These are phyloP conservation scores for Penicillium waksmanii DNA, from an alignment of 495 filamentous ascomycete genomes.

Conservation along the genomic window DNA sequence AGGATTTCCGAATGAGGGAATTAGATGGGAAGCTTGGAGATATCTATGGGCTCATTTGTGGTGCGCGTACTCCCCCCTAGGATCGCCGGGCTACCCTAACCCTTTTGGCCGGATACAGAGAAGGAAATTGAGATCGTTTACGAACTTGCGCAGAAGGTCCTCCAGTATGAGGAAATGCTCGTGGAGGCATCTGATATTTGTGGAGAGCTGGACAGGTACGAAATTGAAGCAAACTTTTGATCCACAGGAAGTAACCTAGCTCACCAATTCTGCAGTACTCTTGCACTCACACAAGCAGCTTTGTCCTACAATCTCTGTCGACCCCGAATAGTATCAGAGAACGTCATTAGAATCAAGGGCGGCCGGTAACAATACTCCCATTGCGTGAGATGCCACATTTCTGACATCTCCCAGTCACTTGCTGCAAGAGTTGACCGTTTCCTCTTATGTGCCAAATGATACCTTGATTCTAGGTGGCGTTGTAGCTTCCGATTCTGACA, in stretches of 20 bases:
- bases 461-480: constrained; percentile 68
- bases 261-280: constrained; percentile 55
- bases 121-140: constrained; percentile 90
- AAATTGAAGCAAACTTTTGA: neutral
- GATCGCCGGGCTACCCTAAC: neutral
- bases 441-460: constrained; percentile 86
- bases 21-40: constrained; percentile 85
- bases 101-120: constrained; percentile 52
- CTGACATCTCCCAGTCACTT: constrained; percentile 62
- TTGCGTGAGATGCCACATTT: neutral
- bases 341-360: constrained; percentile 74
- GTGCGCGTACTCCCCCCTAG: constrained; percentile 46
- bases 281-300: constrained; percentile 81
- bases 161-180: constrained; percentile 71
- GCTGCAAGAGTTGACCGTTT: constrained; percentile 84
- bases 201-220: constrained; percentile 80
- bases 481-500: neutral
- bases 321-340: constrained; percentile 71
- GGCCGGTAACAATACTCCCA: constrained; percentile 61
- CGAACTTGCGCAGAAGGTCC: constrained; percentile 70
- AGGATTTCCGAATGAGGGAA: constrained; percentile 80
- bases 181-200: constrained; percentile 71
- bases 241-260: neutral
- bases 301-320: constrained; percentile 70
- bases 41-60: constrained; percentile 78